Base-by-base conservation (phyloP, 2,329 filamentous ascomycete genomes). In the Immersiporthe knoxdaviesiana region DNA sequence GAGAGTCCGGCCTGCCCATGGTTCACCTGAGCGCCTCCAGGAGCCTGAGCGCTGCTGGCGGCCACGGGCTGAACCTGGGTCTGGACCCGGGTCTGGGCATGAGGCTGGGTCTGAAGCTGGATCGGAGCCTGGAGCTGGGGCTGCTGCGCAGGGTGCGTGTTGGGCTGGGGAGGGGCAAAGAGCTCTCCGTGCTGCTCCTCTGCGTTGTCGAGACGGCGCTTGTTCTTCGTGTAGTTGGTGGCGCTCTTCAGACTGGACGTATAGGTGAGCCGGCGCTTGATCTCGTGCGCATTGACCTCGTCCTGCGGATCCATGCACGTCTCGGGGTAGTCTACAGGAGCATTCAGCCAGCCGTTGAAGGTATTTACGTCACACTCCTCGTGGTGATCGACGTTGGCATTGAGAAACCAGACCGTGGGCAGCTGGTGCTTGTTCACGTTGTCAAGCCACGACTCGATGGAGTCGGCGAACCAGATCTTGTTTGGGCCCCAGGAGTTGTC, bases 301-400 rank as follows among this genome's bases (percentile, higher is more conserved):
- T 71, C 67, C 30, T 56, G 14, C 8, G 61, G 37, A n/a, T 72
- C 65, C 44, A 68, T 62, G 16, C 47, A n/a, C 18, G 52, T 68
- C 6, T 56, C 41, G 12, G 68, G 66, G 12, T 72, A 69, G 14
- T 72, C 62, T 11, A 72, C 47, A 37, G 72, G 70, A 11, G 62
- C 8, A 52, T 70, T 63, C 6, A 72, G 52, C 2, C 3, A 18
- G 3, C 72, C 72, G 37, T 61, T 63, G n/a, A 37, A 39, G 41
- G 70, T 39, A 18, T 72, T 35, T 4, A 72, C 39, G 24, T 72
- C 72, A 27, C 70, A 69, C 16, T 71, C 47, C 41, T 68, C 67
- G 59, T 72, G 64, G 6, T 35, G 50, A 6, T 30, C 63, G 12
- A 35, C 12, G 0, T 65, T 47, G 3, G 60, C 16, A 5, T 32